Evolutionary conservation across 148 eudicot genomes (phyloP).

Genomic region (Arbutus unedo): DNA sequence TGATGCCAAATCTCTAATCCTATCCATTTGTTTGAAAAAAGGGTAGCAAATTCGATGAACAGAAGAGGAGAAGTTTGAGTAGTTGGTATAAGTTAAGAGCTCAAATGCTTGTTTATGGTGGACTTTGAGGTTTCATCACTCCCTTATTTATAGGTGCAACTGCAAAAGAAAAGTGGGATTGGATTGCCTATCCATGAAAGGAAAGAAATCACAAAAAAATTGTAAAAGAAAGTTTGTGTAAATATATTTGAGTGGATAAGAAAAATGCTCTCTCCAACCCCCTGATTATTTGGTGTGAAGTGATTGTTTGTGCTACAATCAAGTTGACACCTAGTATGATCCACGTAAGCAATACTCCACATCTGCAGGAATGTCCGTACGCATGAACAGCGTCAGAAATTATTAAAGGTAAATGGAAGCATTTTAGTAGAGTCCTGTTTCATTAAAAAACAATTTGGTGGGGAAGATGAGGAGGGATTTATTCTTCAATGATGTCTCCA

Average conservation of each 20-base stretch:
- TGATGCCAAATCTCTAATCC: conserved; percentile 37
- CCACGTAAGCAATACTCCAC: neutral
- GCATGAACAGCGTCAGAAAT: neutral
- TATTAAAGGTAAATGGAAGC: neutral
- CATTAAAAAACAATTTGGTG: conserved; percentile 7
- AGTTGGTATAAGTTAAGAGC: neutral
- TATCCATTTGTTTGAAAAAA: conserved; percentile 30
- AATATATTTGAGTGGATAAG: conserved; percentile 32
- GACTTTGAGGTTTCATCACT: conserved; percentile 20
- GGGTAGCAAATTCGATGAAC: neutral
- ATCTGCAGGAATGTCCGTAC: conserved; percentile 13
- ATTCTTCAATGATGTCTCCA: conserved; percentile 6
- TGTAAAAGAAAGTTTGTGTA: neutral
- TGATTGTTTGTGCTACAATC: conserved; percentile 24
- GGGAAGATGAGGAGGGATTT: conserved; percentile 15
- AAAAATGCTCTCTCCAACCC: conserved; percentile 9
- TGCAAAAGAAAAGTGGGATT: conserved; percentile 16
- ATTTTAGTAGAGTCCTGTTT: conserved; percentile 7
- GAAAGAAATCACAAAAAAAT: neutral
- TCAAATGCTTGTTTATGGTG: conserved; percentile 4
- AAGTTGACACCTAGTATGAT: conserved; percentile 31
- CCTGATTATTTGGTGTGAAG: conserved; percentile 15
- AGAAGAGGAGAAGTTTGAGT: neutral
- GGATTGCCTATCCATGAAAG: conserved; percentile 18
- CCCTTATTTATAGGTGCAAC: conserved; percentile 33